Evolutionary conservation across 768 basidiomycete species (phyloP), one percentile per base, ranked within the genome.

Genomic region (Pleurotus eryngii): DNA sequence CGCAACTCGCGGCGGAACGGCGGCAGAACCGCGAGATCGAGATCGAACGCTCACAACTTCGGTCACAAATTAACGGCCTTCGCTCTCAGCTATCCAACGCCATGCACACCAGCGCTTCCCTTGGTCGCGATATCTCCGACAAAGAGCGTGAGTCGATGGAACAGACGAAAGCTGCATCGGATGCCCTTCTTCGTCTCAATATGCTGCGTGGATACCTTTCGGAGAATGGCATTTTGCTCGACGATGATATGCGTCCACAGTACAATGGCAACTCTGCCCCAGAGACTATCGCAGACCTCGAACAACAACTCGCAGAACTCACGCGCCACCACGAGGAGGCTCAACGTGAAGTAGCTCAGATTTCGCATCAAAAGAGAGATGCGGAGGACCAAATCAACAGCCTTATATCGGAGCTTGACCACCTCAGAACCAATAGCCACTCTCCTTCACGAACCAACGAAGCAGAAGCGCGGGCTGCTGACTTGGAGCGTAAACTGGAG

Each of bases 141-240:
- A 85, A 83, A 64, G 92, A 97, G 55, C 65, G 75, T 6, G 81
- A 84, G 51, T 72, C 92, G 38, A 77, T 72, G 40, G 87, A 89
- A 54, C 84, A 83, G 64, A 63, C 77, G 30, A 85, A 85, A 67
- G 83, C 87, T 47, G 77, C 83, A 0, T 76, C 86, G 0, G 90
- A 94, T 58, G 75, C 85, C 1, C 84, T 81, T 57, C 74, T 94
- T 59, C 89, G 91, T 59, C 75, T 91, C 61, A 82, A 78, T 22
- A 87, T 92, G 76, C 76, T 98, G 57, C 86, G 93, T 46, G 89
- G 85, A 67, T 87, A 98, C 67, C 80, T 98, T 47, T 84, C 86
- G 18, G 97, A 98, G 65, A 87, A 90, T 65, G 96, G 95, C 14
- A 81, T 98, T 53, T 80, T 80, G 24, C 74, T 89, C 17, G 87